These are phyloP conservation scores for Penicillium sp. DNA, from an alignment of 2,329 filamentous ascomycete species.

Conservation along the genomic window DNA sequence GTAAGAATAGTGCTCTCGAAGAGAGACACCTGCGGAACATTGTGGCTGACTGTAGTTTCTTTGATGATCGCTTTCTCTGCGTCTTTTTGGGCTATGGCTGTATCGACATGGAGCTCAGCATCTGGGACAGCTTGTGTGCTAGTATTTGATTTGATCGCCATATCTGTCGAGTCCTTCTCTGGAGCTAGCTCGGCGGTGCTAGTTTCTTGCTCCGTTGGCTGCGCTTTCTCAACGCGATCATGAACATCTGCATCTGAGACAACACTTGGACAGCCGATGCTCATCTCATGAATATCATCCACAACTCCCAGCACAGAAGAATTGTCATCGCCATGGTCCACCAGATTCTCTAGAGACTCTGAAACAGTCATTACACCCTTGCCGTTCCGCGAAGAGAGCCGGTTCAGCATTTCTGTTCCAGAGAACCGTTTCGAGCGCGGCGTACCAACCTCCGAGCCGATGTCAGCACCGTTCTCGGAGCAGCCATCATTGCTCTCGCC, in stretches of 20 bases:
- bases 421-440: constrained; percentile 32
- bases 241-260: constrained; percentile 5
- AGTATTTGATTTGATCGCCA: not conserved
- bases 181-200: not conserved
- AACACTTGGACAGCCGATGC: constrained; percentile 19
- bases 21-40: not conserved
- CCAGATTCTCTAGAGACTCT: constrained; percentile 37
- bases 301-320: constrained; percentile 28
- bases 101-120: not conserved
- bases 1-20: not conserved
- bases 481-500: constrained; percentile 47
- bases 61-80: not conserved
- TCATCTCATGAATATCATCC: constrained; percentile 24
- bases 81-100: not conserved
- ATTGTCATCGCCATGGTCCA: constrained; percentile 17
- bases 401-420: constrained; percentile 27
- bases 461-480: constrained; percentile 66
- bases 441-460: constrained; percentile 36
- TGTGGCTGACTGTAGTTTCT: not conserved
- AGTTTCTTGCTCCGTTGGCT: not conserved
- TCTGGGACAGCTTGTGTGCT: not conserved
- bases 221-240: not conserved
- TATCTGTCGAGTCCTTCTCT: not conserved
- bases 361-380: constrained; percentile 21
- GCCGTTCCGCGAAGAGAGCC: constrained; percentile 25